These are phyloP conservation scores for Ceratobasidium sp. DNA, from an alignment of 1,284 basidiomycete genomes.

Conservation along the genomic window DNA sequence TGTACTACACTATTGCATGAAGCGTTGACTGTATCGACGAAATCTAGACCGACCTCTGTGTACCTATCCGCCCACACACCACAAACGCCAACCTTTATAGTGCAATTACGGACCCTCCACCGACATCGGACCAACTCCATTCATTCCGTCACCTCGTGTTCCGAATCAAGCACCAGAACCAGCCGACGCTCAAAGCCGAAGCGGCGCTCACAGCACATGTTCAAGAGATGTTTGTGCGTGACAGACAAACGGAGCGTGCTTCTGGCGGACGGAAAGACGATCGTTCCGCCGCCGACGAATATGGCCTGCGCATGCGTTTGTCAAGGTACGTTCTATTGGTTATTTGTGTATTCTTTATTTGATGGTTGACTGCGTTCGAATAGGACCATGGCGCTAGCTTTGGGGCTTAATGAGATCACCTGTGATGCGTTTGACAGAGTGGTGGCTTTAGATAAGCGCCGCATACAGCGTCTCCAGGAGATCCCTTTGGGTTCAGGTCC, in stretches of 20 bases:
- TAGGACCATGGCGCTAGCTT: conserved; percentile 59
- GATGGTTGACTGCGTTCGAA: not conserved
- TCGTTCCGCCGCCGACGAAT: conserved; percentile 18
- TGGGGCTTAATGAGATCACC: conserved; percentile 57
- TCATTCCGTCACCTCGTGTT: conserved; percentile 50
- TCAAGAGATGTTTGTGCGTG: conserved; percentile 29
- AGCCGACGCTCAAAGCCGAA: conserved; percentile 1
- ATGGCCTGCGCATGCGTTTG: conserved; percentile 69
- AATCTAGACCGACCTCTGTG: conserved; percentile 50
- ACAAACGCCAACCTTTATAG: not conserved
- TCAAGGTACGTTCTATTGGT: conserved; percentile 64
- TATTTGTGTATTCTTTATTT: conserved; percentile 30
- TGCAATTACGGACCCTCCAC: not conserved
- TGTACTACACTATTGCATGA: conserved; percentile 40
- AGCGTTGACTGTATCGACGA: not conserved
- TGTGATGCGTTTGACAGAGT: conserved; percentile 60
- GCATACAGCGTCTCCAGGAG: conserved; percentile 17
- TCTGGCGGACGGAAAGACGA: conserved; percentile 31
- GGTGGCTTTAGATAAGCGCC: conserved; percentile 58
- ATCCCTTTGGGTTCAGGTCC: conserved; percentile 13
- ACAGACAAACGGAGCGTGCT: conserved; percentile 28
- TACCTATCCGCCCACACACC: conserved; percentile 50
- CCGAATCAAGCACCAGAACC: conserved; percentile 22
- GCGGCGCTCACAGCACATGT: conserved; percentile 14
- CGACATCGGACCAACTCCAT: conserved; percentile 42